Percentiles rank a stretch among this genome's conserved stretches.
phyloP scores from a whole-genome alignment of 352 stramenopile genomes.

The Pythium sukuiense region DNA sequence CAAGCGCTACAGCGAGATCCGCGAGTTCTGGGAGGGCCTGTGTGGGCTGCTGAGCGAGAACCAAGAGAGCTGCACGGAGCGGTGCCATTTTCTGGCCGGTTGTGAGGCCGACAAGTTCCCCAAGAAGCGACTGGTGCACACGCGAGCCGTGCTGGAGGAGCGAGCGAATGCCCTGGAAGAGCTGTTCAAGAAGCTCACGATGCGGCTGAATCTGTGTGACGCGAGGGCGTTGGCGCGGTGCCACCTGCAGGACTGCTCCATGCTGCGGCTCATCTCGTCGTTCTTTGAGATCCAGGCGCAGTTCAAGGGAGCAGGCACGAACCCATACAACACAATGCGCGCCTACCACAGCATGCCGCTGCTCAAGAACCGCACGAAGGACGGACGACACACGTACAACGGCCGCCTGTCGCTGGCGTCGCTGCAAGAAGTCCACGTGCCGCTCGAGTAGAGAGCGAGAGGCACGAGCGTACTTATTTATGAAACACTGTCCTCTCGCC shows the following conservation, averaged over 20 bases:
- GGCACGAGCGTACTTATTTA: slow-evolving; percentile 7
- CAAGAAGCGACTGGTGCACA: slow-evolving; percentile 71
- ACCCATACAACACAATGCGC: slow-evolving; percentile 28
- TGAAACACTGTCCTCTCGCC: neutral
- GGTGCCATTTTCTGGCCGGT: slow-evolving; percentile 65
- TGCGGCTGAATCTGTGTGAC: slow-evolving; percentile 71
- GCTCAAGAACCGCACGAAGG: slow-evolving; percentile 26
- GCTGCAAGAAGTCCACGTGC: slow-evolving; percentile 28
- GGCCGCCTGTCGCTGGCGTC: slow-evolving; percentile 38
- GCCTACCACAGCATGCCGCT: slow-evolving; percentile 39
- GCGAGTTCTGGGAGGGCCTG: slow-evolving; percentile 61
- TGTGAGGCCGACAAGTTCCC: slow-evolving; percentile 75
- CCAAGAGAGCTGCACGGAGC: slow-evolving; percentile 45
- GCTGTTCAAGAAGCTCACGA: slow-evolving; percentile 63
- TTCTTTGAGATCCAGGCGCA: slow-evolving; percentile 55
- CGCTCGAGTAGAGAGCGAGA: slow-evolving; percentile 1
- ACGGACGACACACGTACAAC: slow-evolving; percentile 28
- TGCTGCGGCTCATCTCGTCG: slow-evolving; percentile 40
- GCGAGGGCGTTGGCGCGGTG: slow-evolving; percentile 43
- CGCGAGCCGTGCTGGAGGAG: slow-evolving; percentile 31
- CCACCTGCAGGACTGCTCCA: slow-evolving; percentile 40
- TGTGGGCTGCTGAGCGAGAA: slow-evolving; percentile 35
- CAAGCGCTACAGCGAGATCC: slow-evolving; percentile 76
- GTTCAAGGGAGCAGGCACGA: slow-evolving; percentile 12
- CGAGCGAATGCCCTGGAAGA: slow-evolving; percentile 54